These are phyloP conservation scores for Anethum foeniculum DNA, from an alignment of 140 eudicot species.

Conservation along the genomic window DNA sequence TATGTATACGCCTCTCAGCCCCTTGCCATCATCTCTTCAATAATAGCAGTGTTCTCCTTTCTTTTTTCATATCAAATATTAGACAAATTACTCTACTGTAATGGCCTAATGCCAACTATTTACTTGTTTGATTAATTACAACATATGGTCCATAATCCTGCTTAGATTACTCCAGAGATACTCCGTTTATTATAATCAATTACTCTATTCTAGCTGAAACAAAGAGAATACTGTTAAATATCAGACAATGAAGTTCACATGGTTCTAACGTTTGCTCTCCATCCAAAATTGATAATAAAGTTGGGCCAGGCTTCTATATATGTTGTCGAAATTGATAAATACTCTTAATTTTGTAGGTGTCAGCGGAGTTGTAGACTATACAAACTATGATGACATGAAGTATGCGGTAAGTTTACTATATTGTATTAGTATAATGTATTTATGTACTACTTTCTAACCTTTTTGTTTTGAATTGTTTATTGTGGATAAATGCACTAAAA, in stretches of 20 bases:
- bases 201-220: not conserved
- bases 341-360: slow-evolving; percentile 41
- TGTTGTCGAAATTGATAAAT: slow-evolving; percentile 4
- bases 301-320: not conserved
- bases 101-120: not conserved
- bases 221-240: not conserved
- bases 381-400: slow-evolving; percentile 84
- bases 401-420: slow-evolving; percentile 49
- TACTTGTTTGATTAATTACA: not conserved
- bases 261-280: not conserved
- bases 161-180: not conserved
- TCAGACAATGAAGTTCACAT: not conserved
- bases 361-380: slow-evolving; percentile 85
- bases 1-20: not conserved
- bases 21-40: not conserved
- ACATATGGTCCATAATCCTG: not conserved
- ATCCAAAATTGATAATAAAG: not conserved
- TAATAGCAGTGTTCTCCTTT: not conserved
- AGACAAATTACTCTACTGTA: not conserved
- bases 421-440: not conserved
- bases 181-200: not conserved
- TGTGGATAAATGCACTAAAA: not conserved
- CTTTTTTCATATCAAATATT: not conserved
- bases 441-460: too few relatives aligned
- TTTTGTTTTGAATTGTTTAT: not conserved